Percentiles rank a stretch among this genome's conserved stretches.
These are phyloP conservation scores for Triglochin maritima DNA, from an alignment of 106 monocot genomes.

Conservation along the genomic window DNA sequence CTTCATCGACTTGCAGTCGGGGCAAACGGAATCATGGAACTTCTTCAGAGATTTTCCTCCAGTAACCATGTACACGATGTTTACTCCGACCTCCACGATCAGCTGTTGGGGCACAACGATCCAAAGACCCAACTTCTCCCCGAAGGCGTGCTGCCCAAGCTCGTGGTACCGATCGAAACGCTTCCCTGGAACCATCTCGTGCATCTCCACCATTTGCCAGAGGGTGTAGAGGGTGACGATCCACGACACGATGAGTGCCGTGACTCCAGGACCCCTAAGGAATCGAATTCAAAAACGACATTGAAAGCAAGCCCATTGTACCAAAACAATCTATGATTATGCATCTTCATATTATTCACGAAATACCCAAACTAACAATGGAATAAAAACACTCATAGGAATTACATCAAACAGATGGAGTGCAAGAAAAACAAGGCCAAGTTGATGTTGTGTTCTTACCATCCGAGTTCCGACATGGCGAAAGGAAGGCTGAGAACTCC, in stretches of 20 bases:
- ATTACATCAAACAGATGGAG: too few species aligned
- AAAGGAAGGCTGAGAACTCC: slow-evolving; percentile 16
- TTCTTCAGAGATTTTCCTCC: slow-evolving; percentile 55
- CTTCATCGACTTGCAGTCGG: slow-evolving; percentile 30
- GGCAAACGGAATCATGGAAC: slow-evolving; percentile 43
- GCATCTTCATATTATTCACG: not conserved
- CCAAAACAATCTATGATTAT: not conserved
- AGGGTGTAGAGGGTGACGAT: slow-evolving; percentile 61
- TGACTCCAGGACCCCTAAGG: slow-evolving; percentile 51
- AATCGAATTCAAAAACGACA: not conserved
- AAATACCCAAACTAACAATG: not conserved
- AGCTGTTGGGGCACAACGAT: slow-evolving; percentile 42
- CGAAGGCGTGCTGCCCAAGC: slow-evolving; percentile 67
- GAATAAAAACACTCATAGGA: not conserved
- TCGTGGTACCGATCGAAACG: slow-evolving; percentile 69
- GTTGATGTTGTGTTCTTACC: not conserved
- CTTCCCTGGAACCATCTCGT: slow-evolving; percentile 67
- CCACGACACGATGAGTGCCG: slow-evolving; percentile 45
- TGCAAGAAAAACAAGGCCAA: too few species aligned
- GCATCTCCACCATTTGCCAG: slow-evolving; percentile 86
- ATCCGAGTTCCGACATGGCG: slow-evolving; percentile 21
- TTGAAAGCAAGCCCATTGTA: not conserved
- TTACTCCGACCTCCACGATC: slow-evolving; percentile 16
- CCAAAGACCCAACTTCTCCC: slow-evolving; percentile 55
- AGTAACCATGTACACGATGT: slow-evolving; percentile 35